Evolutionary conservation across 176 grass and related monocot species (phyloP).

Genomic region (Aegilops speltoides): DNA sequence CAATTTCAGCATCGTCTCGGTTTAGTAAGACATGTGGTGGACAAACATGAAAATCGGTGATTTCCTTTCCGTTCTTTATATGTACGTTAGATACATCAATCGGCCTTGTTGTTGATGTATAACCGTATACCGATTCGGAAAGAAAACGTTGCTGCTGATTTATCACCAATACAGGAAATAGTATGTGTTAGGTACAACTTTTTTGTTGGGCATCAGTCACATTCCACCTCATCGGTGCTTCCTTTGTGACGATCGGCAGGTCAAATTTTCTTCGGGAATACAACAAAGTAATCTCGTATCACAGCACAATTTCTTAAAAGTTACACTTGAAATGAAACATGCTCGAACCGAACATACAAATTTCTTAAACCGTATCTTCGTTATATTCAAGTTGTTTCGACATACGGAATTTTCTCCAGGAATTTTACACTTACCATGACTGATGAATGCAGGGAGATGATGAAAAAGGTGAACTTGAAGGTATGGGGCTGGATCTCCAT

Average conservation of each 20-base stretch:
- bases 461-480: constrained; percentile 22
- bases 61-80: background rate
- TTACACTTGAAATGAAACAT: background rate
- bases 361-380: background rate
- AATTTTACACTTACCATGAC: background rate
- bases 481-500: constrained; percentile 6
- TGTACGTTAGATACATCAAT: background rate
- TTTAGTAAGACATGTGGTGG: constrained; percentile 11
- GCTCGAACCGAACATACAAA: background rate
- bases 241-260: background rate
- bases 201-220: background rate
- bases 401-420: background rate
- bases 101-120: background rate
- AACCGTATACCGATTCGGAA: background rate
- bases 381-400: background rate
- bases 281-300: background rate
- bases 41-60: background rate
- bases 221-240: background rate
- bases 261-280: background rate
- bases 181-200: constrained; percentile 15
- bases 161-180: background rate
- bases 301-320: background rate
- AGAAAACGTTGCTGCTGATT: background rate
- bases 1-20: background rate
- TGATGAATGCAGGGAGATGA: constrained; percentile 30